Percentiles rank a stretch among this genome's conserved stretches.
Evolutionary conservation across 129 eudicot species (phyloP).

Genomic region (Helianthus annuus): HanXRQr2.0-SUNRISE NC_035445.2:83591365-83591864

Average conservation of each 20-base stretch:
- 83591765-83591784: conserved; percentile 61
- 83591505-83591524: no score
- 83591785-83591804: conserved; percentile 98
- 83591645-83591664: background rate
- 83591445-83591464: background rate
- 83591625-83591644: no score
- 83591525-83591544: no score
- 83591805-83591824: conserved; percentile 96
- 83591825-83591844: conserved; percentile 76
- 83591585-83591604: conserved; percentile 15
- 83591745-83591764: conserved; percentile 81
- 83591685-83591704: background rate
- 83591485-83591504: no score
- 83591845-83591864: conserved; percentile 94
- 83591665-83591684: background rate
- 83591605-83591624: background rate
- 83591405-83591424: no score
- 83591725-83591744: background rate
- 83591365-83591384: conserved; percentile 5
- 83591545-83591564: no score
- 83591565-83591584: background rate
- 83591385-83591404: background rate
- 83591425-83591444: no score
- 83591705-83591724: background rate
- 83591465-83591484: background rate